Evolutionary conservation across 139 green algal species (phyloP), one percentile per base, ranked within the genome.

Genomic region (Raphidocelis subcapitata): DNA sequence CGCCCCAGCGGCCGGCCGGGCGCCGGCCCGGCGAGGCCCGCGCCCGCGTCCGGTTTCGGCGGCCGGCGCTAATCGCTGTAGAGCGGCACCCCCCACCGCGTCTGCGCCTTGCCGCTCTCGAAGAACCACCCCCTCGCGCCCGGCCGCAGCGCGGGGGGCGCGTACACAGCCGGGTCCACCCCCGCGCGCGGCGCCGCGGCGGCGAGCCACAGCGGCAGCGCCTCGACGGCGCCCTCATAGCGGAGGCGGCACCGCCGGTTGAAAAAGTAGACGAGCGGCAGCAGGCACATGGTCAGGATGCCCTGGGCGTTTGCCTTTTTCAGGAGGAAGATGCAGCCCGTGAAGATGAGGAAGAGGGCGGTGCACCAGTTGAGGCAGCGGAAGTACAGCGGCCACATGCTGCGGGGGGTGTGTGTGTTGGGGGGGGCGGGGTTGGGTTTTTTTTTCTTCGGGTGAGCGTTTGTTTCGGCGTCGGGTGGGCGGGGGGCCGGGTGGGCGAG

Each of bases 301-400:
- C 70, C 70, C 70, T 77, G 67, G 8, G 77, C 28, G 73, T 79
- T 89, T 2, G 79, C 85, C 24, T 60, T 29, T 72, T 85, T 86
- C 41, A 81, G 72, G 14, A 84, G 57, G 57, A 87, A 65, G n/a
- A 86, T 75, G 29, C 72, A 61, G 62, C 62, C 69, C 20, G 79
- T 84, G 55, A 88, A 84, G 23, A 84, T 49, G 31, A 79, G 73
- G 62, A 84, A 83, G 23, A 85, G 54, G n/a, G 66, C 73, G 28
- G 87, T 49, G 74, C 76, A 83, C 49, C 72, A 75, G 10, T 75
- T 69, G 52, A 87, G 41, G 47, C 69, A 66, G 1, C 44, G 51
- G 29, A 75, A 74, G 46, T 80, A 73, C 15, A 69, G 44, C 32
- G 77, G 72, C 77, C 77, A 83, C 72, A 83, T 82, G 41, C 29